Evolutionary conservation across 495 filamentous ascomycete genomes (phyloP).

Genomic region (Neurospora intermedia): DNA sequence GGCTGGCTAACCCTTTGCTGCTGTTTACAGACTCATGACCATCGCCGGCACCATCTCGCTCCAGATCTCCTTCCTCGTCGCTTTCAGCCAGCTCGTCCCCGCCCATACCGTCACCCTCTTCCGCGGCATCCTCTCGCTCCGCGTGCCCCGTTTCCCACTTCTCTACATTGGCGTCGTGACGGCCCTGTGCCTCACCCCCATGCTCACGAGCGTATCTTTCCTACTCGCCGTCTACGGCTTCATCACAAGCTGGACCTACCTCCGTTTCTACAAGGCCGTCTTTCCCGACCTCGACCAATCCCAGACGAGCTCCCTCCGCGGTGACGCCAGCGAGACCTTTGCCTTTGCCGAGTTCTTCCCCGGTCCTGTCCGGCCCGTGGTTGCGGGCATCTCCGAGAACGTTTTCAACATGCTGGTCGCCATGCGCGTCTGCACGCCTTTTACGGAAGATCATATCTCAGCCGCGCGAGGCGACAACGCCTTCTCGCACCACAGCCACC

Average conservation of each 20-base stretch:
- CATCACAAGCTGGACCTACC: slow-evolving; percentile 85
- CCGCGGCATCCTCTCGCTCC: slow-evolving; percentile 74
- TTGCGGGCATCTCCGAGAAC: slow-evolving; percentile 60
- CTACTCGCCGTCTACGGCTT: slow-evolving; percentile 75
- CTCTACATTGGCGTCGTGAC: slow-evolving; percentile 71
- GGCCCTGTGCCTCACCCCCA: slow-evolving; percentile 61
- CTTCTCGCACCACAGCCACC: slow-evolving; percentile 19
- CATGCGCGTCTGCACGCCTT: slow-evolving; percentile 70
- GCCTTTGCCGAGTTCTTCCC: slow-evolving; percentile 93
- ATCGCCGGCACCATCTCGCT: slow-evolving; percentile 82
- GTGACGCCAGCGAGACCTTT: slow-evolving; percentile 93
- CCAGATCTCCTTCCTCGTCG: slow-evolving; percentile 89
- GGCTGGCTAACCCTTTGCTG: slow-evolving; percentile 8
- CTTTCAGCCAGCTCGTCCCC: slow-evolving; percentile 95
- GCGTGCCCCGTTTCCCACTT: slow-evolving; percentile 82
- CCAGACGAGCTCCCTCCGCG: slow-evolving; percentile 56
- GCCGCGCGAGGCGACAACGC: slow-evolving; percentile 44
- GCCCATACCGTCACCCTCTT: slow-evolving; percentile 96
- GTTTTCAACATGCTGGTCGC: slow-evolving; percentile 66
- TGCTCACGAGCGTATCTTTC: slow-evolving; percentile 78
- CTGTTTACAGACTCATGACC: slow-evolving; percentile 49
- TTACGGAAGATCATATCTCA: slow-evolving; percentile 74
- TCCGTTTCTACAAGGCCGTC: slow-evolving; percentile 80
- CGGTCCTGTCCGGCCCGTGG: slow-evolving; percentile 66
- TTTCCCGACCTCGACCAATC: slow-evolving; percentile 51